Base-by-base conservation (phyloP, 2,329 filamentous ascomycete species). In the Aspergillus fischeri region DNA sequence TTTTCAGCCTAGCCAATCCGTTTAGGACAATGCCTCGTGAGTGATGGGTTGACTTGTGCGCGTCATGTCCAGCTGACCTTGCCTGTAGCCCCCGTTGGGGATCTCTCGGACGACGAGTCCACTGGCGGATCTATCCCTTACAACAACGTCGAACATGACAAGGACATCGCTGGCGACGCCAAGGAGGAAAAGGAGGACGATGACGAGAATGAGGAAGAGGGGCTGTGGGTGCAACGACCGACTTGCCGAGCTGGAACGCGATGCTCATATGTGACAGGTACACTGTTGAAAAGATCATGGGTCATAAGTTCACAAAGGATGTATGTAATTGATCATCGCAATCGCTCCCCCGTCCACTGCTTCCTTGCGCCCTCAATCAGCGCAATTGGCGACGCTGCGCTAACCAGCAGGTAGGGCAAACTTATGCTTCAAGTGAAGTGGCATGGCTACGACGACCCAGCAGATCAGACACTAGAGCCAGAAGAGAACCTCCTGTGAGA, bases 381-480 rank as follows among this genome's bases (percentile, higher is more conserved):
- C 45, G 3, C 21, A 48, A 49, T 41, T 25, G 38, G 25, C 42
- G 28, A n/a, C 20, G 29, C 17, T 42, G 60, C 20, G 56, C 65
- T 72, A 53, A 68, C 52, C n/a, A 52, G 55, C 53, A 11, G 53
- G 45, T 45, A 78, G 75, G 71, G 71, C 35, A 65, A 65, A 20
- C 65, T 80, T 25, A 57, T 72, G 38, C 71, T 78, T 21, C 61
- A 70, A 7, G 76, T 80, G 29, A 80, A 80, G 63, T 81, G 78
- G 78, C 75, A 75, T 59, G 77, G 76, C 4, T 81, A 78, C 53
- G 70, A 76, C 1, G 65, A 75, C 5, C 69, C 71, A 2, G 61
- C 65, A n/a, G 77, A 81, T 49, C 69, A 73, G 53, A 81, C 78
- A 2, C 65, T 73, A 64, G 78, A 81, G 57, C 77, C 77, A 1